A percentile compares a stretch with the other conserved stretches of the same genome.
Evolutionary conservation across 129 eudicot genomes (phyloP).

Genomic region (Logfia minima): DNA sequence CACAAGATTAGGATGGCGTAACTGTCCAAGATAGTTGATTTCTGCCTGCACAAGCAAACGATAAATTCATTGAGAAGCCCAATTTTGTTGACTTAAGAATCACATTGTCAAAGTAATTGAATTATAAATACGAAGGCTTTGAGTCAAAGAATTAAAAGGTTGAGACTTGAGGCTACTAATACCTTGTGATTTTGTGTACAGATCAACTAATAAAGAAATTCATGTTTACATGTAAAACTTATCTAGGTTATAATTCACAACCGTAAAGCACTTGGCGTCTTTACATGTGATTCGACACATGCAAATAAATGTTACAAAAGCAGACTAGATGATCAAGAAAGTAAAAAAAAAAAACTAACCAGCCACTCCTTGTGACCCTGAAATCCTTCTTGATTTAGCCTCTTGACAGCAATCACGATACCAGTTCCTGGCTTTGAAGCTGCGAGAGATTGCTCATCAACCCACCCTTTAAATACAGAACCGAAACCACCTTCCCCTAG

Average conservation of each 20-base stretch:
- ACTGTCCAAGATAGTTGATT: constrained; percentile 79
- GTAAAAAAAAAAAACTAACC: constrained; percentile 46
- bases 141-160: background rate
- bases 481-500: constrained; percentile 91
- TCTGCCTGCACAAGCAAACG: constrained; percentile 62
- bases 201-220: background rate
- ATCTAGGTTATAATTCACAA: too few relatives aligned
- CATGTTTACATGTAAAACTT: too few relatives aligned
- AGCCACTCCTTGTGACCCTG: constrained; percentile 92
- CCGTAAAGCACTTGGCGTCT: too few relatives aligned
- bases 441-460: constrained; percentile 66
- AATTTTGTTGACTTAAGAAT: constrained; percentile 9
- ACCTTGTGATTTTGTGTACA: background rate
- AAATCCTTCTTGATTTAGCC: constrained; percentile 78
- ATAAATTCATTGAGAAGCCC: constrained; percentile 25
- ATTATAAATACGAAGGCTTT: background rate
- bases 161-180: background rate
- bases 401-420: constrained; percentile 72
- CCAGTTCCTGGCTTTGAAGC: constrained; percentile 71
- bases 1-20: constrained; percentile 88
- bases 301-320: background rate
- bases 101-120: constrained; percentile 2
- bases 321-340: constrained; percentile 4
- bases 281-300: too few relatives aligned
- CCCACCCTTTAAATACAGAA: constrained; percentile 88